phyloP scores from a whole-genome alignment of 2,329 filamentous ascomycete genomes.

The Aspergillus pseudoterreus region DNA sequence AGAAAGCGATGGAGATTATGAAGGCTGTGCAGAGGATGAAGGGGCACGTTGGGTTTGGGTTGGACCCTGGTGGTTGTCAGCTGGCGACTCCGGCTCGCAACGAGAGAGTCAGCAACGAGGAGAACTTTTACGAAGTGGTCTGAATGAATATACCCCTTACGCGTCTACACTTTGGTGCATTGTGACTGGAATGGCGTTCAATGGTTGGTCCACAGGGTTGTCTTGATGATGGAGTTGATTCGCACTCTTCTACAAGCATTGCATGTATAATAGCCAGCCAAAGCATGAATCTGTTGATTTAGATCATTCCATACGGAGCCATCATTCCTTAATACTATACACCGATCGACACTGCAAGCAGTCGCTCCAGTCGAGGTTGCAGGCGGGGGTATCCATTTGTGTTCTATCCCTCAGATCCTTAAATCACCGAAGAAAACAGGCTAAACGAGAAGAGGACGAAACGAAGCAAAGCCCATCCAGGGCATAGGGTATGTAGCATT shows the following conservation, averaged over 20 bases:
- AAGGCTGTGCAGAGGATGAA: constrained; percentile 49
- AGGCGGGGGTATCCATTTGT: constrained; percentile 1
- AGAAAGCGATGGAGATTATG: constrained; percentile 45
- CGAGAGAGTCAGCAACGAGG: constrained; percentile 48
- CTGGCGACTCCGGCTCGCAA: constrained; percentile 52
- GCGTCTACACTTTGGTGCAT: constrained; percentile 1
- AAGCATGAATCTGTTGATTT: too few species aligned
- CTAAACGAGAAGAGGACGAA: not conserved
- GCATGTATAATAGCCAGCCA: too few species aligned
- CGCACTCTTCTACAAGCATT: not conserved
- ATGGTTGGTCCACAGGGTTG: not conserved
- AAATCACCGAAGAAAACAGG: not conserved
- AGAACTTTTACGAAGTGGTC: constrained; percentile 40
- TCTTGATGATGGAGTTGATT: not conserved
- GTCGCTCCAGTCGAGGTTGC: not conserved
- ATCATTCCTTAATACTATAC: too few species aligned
- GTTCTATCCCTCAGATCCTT: not conserved
- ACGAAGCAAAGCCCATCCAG: not conserved
- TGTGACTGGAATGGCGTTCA: constrained; percentile 1
- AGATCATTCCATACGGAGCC: too few species aligned
- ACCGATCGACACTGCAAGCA: not conserved
- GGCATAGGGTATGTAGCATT: not conserved
- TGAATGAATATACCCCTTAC: not conserved
- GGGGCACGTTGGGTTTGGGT: constrained; percentile 48
- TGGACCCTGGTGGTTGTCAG: constrained; percentile 52